Conservation (phyloP, 2,329 filamentous ascomycete genomes). For the Pseudocercospora vitis region DNA sequence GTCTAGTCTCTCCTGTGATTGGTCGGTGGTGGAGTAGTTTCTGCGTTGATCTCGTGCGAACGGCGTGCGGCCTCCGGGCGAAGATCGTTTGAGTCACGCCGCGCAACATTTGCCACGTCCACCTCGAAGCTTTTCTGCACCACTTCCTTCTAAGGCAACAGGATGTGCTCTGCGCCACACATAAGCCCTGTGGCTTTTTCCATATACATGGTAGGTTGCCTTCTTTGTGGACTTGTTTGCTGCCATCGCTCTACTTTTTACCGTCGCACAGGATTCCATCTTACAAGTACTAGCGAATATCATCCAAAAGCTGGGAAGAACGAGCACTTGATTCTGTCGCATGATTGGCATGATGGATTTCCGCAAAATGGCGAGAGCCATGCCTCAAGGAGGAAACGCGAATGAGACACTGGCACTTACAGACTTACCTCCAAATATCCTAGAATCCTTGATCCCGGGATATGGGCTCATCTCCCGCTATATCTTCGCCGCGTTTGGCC, state of each 20-base stretch:
- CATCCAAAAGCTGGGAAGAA: no score
- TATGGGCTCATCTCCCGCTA: conserved; percentile 51
- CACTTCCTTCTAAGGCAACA: conserved; percentile 7
- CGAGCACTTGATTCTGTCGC: neutral
- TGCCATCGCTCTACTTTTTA: neutral
- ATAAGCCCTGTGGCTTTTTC: neutral
- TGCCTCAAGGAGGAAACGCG: conserved; percentile 19
- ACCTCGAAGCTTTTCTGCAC: neutral
- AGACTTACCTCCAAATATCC: conserved; percentile 47
- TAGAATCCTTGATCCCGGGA: conserved; percentile 54
- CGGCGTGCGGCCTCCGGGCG: no score
- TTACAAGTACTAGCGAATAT: no score
- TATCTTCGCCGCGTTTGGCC: conserved; percentile 44
- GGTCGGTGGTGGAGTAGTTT: no score
- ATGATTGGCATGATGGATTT: conserved; percentile 31
- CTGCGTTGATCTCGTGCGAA: neutral
- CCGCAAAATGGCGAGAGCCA: conserved; percentile 26
- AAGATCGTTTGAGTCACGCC: conserved; percentile 1
- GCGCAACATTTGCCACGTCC: neutral
- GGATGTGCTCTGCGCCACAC: neutral
- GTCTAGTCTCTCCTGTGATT: no score
- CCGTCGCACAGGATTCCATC: neutral
- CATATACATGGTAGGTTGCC: neutral
- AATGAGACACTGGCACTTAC: conserved; percentile 29
- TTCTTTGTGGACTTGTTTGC: neutral